Evolutionary conservation across 495 filamentous ascomycete genomes (phyloP).

Genomic region (Neurospora sp.): DNA sequence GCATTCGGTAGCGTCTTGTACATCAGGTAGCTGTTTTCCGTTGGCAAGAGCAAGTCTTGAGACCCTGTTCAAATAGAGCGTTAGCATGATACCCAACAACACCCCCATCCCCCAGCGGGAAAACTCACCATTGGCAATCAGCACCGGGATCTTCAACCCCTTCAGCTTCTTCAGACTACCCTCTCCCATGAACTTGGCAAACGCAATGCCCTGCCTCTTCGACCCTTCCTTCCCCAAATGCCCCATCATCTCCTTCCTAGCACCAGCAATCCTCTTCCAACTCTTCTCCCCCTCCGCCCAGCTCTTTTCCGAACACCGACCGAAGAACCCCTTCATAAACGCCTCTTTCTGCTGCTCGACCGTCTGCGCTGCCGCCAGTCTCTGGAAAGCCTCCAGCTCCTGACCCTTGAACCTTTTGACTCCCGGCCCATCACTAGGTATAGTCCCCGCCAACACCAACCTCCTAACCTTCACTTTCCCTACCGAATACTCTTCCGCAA

Average conservation of each 20-base stretch:
- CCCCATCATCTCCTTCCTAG: slow-evolving; percentile 2
- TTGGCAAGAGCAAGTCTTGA: slow-evolving; percentile 20
- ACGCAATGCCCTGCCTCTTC: slow-evolving; percentile 15
- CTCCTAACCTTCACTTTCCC: slow-evolving; percentile 11
- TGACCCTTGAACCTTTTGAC: neutral
- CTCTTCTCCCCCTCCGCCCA: slow-evolving; percentile 10
- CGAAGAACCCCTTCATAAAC: slow-evolving; percentile 12
- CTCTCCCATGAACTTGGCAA: slow-evolving; percentile 11
- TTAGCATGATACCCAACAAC: neutral
- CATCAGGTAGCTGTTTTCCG: slow-evolving; percentile 12
- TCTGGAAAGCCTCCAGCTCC: slow-evolving; percentile 5
- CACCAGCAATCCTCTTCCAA: slow-evolving; percentile 14
- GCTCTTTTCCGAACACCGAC: slow-evolving; percentile 6
- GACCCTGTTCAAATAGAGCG: neutral
- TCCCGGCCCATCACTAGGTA: slow-evolving; percentile 6
- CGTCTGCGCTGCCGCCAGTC: slow-evolving; percentile 1
- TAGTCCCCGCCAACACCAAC: slow-evolving; percentile 19
- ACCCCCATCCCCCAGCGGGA: neutral
- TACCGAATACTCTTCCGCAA: neutral
- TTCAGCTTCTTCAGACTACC: slow-evolving; percentile 18
- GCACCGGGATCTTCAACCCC: slow-evolving; percentile 23
- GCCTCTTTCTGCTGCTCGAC: slow-evolving; percentile 7
- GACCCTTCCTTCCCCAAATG: slow-evolving; percentile 13
- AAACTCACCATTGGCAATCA: slow-evolving; percentile 24
- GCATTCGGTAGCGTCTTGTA: slow-evolving; percentile 10